Evolutionary conservation across 257 asterid species (phyloP).

Genomic region (Orobanche coerulescens): DNA sequence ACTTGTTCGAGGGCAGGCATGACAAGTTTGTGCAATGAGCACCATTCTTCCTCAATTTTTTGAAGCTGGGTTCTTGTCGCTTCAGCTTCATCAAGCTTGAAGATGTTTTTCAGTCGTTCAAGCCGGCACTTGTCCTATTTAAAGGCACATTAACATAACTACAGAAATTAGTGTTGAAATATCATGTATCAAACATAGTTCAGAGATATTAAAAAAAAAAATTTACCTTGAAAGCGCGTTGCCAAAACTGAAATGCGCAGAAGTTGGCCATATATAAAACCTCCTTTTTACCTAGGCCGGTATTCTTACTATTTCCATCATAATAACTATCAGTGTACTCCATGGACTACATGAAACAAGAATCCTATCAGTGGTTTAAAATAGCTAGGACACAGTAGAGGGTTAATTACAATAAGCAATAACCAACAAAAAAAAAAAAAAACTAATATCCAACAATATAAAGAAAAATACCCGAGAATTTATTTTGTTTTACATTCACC

Average conservation of each 20-base stretch:
- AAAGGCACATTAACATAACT: slow-evolving; percentile 21
- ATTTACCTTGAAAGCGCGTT: slow-evolving; percentile 66
- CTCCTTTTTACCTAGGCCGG: slow-evolving; percentile 76
- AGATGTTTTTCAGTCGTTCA: slow-evolving; percentile 44
- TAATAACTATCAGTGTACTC: slow-evolving; percentile 48
- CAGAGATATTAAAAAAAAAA: slow-evolving; percentile 1
- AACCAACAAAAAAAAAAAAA: no score
- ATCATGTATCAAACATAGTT: slow-evolving; percentile 15
- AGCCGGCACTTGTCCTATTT: slow-evolving; percentile 64
- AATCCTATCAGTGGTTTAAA: slow-evolving; percentile 26
- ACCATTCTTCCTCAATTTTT: slow-evolving; percentile 80
- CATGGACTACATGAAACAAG: slow-evolving; percentile 34
- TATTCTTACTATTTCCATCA: slow-evolving; percentile 34
- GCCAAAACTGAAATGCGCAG: slow-evolving; percentile 87
- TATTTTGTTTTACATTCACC: no score
- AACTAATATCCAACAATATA: no score
- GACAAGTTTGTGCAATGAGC: slow-evolving; percentile 74
- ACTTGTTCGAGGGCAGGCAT: slow-evolving; percentile 71
- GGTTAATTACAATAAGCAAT: not conserved
- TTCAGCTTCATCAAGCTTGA: slow-evolving; percentile 31
- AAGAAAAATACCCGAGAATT: no score
- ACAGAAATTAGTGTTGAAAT: slow-evolving; percentile 8
- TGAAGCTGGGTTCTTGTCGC: slow-evolving; percentile 28
- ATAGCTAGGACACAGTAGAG: slow-evolving; percentile 8
- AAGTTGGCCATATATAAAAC: slow-evolving; percentile 51